Evolutionary conservation across 139 green algal genomes (phyloP).

Genomic region (Ulvella scutata): DNA sequence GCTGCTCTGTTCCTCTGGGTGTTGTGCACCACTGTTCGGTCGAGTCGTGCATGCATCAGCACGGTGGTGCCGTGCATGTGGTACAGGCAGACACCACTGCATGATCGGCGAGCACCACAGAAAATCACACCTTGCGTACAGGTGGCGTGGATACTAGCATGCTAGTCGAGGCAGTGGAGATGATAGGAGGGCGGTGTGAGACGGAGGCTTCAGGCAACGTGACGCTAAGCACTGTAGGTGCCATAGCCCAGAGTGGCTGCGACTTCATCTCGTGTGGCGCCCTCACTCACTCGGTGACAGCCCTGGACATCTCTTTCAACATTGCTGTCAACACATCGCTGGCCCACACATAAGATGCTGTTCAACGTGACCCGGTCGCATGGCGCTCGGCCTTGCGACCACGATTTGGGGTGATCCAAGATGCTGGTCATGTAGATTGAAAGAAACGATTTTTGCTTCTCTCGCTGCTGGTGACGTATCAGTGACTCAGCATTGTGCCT

Average conservation of each 20-base stretch:
- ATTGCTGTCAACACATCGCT: slow-evolving; percentile 19
- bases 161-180: slow-evolving; percentile 21
- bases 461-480: no score
- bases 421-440: no score
- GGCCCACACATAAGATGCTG: not conserved
- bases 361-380: not conserved
- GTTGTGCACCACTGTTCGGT: no score
- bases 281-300: slow-evolving; percentile 85
- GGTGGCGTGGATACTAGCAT: slow-evolving; percentile 27
- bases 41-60: no score
- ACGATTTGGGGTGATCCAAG: no score
- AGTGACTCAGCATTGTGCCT: no score
- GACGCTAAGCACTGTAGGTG: slow-evolving; percentile 57
- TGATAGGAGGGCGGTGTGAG: slow-evolving; percentile 39
- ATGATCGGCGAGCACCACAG: not conserved
- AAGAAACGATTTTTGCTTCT: no score
- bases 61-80: no score
- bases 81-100: no score
- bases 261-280: slow-evolving; percentile 78
- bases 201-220: slow-evolving; percentile 95
- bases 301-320: slow-evolving; percentile 90
- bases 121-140: not conserved
- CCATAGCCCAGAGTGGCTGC: slow-evolving; percentile 80
- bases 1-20: no score
- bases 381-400: no score